Base-by-base conservation (phyloP, 2,329 filamentous ascomycete species). In the Cryphonectria nitschkei region DNA sequence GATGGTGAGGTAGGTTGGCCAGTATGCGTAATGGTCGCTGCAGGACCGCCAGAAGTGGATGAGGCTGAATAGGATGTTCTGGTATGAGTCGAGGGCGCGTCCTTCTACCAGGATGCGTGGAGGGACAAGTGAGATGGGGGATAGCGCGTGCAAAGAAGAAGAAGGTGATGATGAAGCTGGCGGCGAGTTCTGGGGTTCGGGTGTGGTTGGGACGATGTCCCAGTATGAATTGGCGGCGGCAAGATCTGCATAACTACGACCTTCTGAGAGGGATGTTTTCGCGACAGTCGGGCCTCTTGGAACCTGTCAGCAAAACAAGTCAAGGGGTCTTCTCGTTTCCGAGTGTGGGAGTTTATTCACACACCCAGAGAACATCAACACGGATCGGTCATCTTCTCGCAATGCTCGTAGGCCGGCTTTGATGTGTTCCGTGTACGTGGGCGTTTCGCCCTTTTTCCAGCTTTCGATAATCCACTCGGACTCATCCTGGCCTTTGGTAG, bases 1-100 rank as follows among this genome's bases (percentile, higher is more conserved):
- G 29, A 94, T 82, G 26, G 88, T 92, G 22, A 94, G 76, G 6
- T 79, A 81, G 1, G 68, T 66, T 0, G 92, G 91, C 85, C 90
- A 93, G 73, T 82, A 81, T 71, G 86, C 88, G 16, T 39, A n/a
- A 14, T 39, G 34, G 22, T 34, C 39, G 29, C 61, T 39, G 32
- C 61, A 67, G 11, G 56, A 50, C 3, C 84, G 82, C 73, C 91
- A 84, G 76, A 88, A 89, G 50, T 81, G 77, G 22, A 84, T 75
- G 2, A 97, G 83, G 16, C 91, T 92, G 78, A 95, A 94, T 22
- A 97, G 81, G 6, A 97, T 82, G 78, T 97, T 97, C 78, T 94
- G 91, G 77, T 93, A 95, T 1, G 92, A 95, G 80, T 98, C 95
- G 1, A 95, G 89, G 0, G 95, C 93, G 68, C 87, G 85, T 11